A percentile compares a stretch with the other conserved stretches of the same genome.
These are phyloP conservation scores for Trichopus zeylanicus DNA, from an alignment of 116 monocot genomes.

Conservation along the genomic window DNA sequence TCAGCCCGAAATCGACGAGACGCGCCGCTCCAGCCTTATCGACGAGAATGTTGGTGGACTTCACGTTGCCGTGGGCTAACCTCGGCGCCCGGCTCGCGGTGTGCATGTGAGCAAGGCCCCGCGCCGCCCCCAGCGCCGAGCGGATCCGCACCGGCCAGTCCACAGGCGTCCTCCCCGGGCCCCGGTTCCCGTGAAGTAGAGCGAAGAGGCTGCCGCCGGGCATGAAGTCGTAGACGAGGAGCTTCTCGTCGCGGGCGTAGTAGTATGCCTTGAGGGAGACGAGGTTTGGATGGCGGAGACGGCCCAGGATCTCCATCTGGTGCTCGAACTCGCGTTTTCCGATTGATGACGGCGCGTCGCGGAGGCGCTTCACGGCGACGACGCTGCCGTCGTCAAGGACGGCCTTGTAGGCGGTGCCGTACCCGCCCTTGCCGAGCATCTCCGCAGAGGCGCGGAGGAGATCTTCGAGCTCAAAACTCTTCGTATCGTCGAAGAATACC, in stretches of 20 bases:
- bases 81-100: constrained; percentile 28
- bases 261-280: constrained; percentile 71
- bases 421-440: constrained; percentile 83
- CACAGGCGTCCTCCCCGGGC: constrained; percentile 70
- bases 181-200: constrained; percentile 79
- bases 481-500: constrained; percentile 56
- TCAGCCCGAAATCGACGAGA: constrained; percentile 54
- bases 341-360: constrained; percentile 15
- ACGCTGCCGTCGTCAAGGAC: constrained; percentile 66
- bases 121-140: constrained; percentile 51
- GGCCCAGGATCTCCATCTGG: constrained; percentile 56
- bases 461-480: constrained; percentile 79
- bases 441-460: constrained; percentile 69
- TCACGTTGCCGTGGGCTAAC: constrained; percentile 74
- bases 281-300: constrained; percentile 44
- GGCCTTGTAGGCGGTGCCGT: constrained; percentile 80
- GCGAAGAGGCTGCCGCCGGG: constrained; percentile 74
- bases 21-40: constrained; percentile 55
- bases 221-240: constrained; percentile 91
- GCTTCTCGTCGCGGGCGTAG: constrained; percentile 82
- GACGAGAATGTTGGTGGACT: constrained; percentile 75
- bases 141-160: constrained; percentile 67
- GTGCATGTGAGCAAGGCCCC: constrained; percentile 78
- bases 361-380: constrained; percentile 76
- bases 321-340: constrained; percentile 70